These are phyloP conservation scores for Balakata baccata DNA, from an alignment of 345 rosid genomes.

Conservation along the genomic window DNA sequence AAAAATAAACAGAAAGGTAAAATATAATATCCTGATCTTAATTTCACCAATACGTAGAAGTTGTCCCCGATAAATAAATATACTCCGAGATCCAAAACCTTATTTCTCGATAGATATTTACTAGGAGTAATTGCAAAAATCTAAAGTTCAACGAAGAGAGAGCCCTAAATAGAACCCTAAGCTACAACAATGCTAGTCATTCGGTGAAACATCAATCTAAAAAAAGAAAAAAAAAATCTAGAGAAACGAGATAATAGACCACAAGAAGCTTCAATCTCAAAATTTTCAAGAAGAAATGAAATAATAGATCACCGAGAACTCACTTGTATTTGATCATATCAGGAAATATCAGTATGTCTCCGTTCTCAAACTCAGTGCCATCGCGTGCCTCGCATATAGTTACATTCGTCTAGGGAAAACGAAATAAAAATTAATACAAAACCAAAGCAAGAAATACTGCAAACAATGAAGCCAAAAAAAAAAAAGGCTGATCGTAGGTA, in stretches of 20 bases:
- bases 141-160: background rate
- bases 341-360: constrained; percentile 92
- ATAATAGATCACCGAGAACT: constrained; percentile 17
- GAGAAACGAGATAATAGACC: background rate
- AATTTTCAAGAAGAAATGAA: background rate
- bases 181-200: background rate
- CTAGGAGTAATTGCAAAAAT: background rate
- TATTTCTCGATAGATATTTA: background rate
- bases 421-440: background rate
- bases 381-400: constrained; percentile 70
- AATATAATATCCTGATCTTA: background rate
- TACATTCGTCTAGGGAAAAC: constrained; percentile 47
- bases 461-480: background rate
- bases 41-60: too few relatives aligned
- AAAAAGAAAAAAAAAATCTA: background rate
- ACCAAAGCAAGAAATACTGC: background rate
- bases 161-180: background rate
- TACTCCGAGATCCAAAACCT: background rate
- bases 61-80: too few relatives aligned
- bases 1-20: background rate
- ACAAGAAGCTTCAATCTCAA: background rate
- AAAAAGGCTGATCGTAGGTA: constrained; percentile 13
- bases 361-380: constrained; percentile 44
- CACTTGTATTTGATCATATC: constrained; percentile 90
- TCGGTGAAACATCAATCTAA: background rate